Evolutionary conservation across 441 rosid species (phyloP).

Genomic region (Bruguiera hainesii): DNA sequence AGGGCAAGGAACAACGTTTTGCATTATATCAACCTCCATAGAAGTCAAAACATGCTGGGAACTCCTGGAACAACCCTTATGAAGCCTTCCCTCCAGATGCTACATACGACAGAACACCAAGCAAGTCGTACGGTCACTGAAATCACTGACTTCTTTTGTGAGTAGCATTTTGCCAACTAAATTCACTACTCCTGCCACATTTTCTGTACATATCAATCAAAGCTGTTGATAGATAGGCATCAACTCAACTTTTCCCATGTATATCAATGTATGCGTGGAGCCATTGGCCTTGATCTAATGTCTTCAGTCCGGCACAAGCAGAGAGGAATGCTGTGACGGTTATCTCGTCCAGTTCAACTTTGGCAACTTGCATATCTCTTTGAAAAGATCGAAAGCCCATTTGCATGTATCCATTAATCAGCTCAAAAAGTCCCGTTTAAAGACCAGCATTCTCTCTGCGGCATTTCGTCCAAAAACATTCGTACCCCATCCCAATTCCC

Average conservation of each 20-base stretch:
- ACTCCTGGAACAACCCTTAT: too few relatives aligned
- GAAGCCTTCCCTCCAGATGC: too few relatives aligned
- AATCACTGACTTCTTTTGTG: too few relatives aligned
- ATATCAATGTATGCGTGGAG: conserved; percentile 19
- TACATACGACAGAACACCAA: too few relatives aligned
- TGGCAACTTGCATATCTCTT: conserved; percentile 19
- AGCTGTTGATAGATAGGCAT: conserved; percentile 20
- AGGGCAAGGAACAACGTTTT: too few relatives aligned
- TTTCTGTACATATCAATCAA: conserved; percentile 31
- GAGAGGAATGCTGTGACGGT: conserved; percentile 20
- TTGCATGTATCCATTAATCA: conserved; percentile 21
- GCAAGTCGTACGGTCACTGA: too few relatives aligned
- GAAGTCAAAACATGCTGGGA: too few relatives aligned
- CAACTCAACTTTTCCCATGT: conserved; percentile 11
- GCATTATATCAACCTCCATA: too few relatives aligned
- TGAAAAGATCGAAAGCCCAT: conserved; percentile 25
- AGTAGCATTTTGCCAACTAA: too few relatives aligned
- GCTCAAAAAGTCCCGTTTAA: conserved; percentile 15
- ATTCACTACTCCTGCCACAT: conserved; percentile 9
- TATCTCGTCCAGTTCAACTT: conserved; percentile 17
- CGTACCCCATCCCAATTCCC: conserved; percentile 19
- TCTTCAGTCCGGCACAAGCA: conserved; percentile 24
- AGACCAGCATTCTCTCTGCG: conserved; percentile 24
- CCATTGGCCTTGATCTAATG: conserved; percentile 27
- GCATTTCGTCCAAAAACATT: conserved; percentile 27